A percentile compares a stretch with the other conserved stretches of the same genome.
phyloP scores from a whole-genome alignment of 768 basidiomycete species.

The Lentinula guzmanii region DNA sequence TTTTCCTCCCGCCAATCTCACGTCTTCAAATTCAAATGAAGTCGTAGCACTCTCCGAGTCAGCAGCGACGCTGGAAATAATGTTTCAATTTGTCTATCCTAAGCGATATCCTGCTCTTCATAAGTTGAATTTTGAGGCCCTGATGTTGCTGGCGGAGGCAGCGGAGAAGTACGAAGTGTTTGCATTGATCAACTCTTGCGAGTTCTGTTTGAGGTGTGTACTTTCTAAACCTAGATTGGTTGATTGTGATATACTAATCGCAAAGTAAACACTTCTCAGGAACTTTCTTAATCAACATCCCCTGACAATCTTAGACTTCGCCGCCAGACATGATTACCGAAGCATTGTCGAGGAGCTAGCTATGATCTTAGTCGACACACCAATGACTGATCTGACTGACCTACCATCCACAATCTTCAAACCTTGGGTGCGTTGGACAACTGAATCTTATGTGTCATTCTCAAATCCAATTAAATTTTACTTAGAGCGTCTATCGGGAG shows the following conservation, averaged over 20 bases:
- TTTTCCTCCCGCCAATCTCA: not conserved
- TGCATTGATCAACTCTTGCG: not conserved
- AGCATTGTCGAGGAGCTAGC: not conserved
- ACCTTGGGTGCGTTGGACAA: not conserved
- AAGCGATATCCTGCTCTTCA: constrained; percentile 1
- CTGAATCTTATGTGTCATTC: too few relatives aligned
- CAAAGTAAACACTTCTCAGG: not conserved
- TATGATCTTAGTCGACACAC: not conserved
- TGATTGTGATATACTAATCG: not conserved
- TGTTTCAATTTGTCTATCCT: constrained; percentile 6
- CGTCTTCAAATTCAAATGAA: not conserved
- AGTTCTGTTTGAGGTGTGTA: not conserved
- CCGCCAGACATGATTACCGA: not conserved
- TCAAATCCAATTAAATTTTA: too few relatives aligned
- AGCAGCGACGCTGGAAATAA: constrained; percentile 1
- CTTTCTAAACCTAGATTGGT: not conserved
- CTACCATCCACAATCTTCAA: not conserved
- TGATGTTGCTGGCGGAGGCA: constrained; percentile 2
- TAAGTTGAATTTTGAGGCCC: not conserved
- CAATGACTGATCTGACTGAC: not conserved
- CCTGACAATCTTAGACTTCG: not conserved
- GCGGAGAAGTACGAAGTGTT: not conserved
- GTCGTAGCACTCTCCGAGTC: not conserved
- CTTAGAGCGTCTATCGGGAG: not conserved
- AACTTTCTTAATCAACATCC: not conserved